phyloP scores from a whole-genome alignment of 768 basidiomycete species.

The Tulasnella sp. region DNA sequence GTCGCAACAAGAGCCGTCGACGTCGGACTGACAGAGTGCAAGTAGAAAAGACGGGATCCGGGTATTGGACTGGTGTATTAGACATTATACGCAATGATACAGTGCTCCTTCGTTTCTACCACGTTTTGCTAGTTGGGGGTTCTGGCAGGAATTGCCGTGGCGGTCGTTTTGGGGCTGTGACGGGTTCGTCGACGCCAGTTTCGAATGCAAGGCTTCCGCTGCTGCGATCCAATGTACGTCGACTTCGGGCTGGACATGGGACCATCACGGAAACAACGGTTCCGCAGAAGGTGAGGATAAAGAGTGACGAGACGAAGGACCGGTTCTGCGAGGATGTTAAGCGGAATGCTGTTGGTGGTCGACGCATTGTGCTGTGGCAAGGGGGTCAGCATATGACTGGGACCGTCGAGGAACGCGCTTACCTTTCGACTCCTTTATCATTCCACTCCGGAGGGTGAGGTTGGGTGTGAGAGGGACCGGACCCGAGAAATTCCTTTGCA shows the following conservation, averaged over 20 bases:
- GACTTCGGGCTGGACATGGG: slow-evolving; percentile 76
- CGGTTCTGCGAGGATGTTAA: slow-evolving; percentile 47
- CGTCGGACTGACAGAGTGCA: not conserved
- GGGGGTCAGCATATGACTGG: not conserved
- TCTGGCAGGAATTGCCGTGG: slow-evolving; percentile 20
- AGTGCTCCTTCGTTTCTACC: slow-evolving; percentile 12
- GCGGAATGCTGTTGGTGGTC: slow-evolving; percentile 49
- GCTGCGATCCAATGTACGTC: slow-evolving; percentile 40
- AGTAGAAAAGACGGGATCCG: not conserved
- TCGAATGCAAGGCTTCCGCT: not conserved
- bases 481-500: slow-evolving; percentile 12
- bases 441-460: not conserved
- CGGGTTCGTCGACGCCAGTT: not conserved
- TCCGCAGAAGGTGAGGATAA: slow-evolving; percentile 78
- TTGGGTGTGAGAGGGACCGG: slow-evolving; percentile 16
- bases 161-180: not conserved
- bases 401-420: not conserved
- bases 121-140: slow-evolving; percentile 6
- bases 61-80: not conserved
- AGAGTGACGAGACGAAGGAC: slow-evolving; percentile 75
- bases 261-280: slow-evolving; percentile 77
- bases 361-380: slow-evolving; percentile 47
- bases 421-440: not conserved
- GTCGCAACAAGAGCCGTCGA: not conserved
- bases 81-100: not conserved